Base-by-base conservation (phyloP, 805 yeast species). In the Blastobotrys americana region DNA sequence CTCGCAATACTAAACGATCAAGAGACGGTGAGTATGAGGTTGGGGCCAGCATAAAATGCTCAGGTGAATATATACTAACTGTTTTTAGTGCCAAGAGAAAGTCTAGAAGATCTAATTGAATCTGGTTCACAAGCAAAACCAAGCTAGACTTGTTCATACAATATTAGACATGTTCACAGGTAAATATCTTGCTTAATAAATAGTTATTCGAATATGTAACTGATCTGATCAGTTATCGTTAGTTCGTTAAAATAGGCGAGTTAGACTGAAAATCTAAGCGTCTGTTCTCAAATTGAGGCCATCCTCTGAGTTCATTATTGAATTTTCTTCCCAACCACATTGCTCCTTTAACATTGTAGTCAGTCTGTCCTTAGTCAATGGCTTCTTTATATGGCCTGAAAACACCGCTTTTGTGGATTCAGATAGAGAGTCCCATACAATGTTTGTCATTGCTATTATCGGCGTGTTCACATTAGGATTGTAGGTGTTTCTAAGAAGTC, bases 401-500 rank as follows among this genome's bases (percentile, higher is more conserved):
- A 87, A 86, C n/a, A 49, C 46, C 1, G 57, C 68, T 0, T 44
- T 45, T 1, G 47, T 42, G 3, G 37, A n/a, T 31, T 35, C 39
- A n/a, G n/a, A 25, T 13, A 6, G 15, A 13, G 53, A 52, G 47
- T 86, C 95, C 47, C 76, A 74, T 34, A 78, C 77, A 54, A 75
- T 80, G 1, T 82, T 81, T 0, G 95, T 84, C 31, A 82, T 63
- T 0, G 89, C 88, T 34, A 89, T 71, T 16, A 88, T 73, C 1
- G 89, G 90, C 0, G 96, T 84, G 18, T 71, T 70, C 0, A 84
- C 72, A 58, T 90, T 89, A n/a, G 77, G 72, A 22, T 89, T 83
- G 28, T 79, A 74, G 0, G 97, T 89, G 51, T 77, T 77, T 56
- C 76, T 79, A 44, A 87, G 76, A 47, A 89, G 67, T 54, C 84